Conservation (phyloP, 345 rosid genomes). For the Populus nigra region DNA sequence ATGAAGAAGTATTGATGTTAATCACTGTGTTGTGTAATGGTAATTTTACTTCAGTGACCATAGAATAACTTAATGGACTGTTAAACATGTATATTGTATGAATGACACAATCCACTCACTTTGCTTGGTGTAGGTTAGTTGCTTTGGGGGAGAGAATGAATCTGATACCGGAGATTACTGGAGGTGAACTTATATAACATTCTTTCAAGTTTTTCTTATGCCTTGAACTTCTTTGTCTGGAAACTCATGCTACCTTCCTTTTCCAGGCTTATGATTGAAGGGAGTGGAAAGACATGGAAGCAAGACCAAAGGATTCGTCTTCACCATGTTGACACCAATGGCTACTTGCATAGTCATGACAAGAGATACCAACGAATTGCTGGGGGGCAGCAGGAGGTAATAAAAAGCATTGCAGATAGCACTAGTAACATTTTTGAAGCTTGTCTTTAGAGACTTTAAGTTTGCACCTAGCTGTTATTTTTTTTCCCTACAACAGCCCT, state of each 20-base stretch:
- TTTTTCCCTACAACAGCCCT: neutral
- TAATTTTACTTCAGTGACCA: neutral
- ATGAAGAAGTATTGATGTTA: neutral
- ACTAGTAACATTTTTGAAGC: neutral
- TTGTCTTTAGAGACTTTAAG: neutral
- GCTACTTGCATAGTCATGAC: conserved; percentile 93
- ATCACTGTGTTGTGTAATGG: neutral
- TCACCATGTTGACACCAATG: conserved; percentile 93
- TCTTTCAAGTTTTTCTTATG: neutral
- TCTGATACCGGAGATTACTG: conserved; percentile 97
- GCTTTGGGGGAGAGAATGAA: conserved; percentile 88
- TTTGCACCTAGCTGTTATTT: neutral
- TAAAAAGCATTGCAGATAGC: conserved; percentile 2
- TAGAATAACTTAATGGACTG: neutral
- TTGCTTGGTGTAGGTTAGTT: conserved; percentile 64
- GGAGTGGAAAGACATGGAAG: conserved; percentile 91
- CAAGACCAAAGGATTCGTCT: conserved; percentile 88
- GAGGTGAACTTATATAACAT: conserved; percentile 53
- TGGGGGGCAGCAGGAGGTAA: conserved; percentile 99
- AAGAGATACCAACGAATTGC: conserved; percentile 95
- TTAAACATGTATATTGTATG: neutral
- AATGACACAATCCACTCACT: neutral
- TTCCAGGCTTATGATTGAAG: conserved; percentile 80
- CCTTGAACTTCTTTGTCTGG: conserved; percentile 1
- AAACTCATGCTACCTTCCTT: conserved; percentile 11